Percentiles rank a stretch among this genome's conserved stretches.
These are phyloP conservation scores for Yamadazyma atlantica DNA, from an alignment of 1,139 yeast genomes.

Conservation along the genomic window DNA sequence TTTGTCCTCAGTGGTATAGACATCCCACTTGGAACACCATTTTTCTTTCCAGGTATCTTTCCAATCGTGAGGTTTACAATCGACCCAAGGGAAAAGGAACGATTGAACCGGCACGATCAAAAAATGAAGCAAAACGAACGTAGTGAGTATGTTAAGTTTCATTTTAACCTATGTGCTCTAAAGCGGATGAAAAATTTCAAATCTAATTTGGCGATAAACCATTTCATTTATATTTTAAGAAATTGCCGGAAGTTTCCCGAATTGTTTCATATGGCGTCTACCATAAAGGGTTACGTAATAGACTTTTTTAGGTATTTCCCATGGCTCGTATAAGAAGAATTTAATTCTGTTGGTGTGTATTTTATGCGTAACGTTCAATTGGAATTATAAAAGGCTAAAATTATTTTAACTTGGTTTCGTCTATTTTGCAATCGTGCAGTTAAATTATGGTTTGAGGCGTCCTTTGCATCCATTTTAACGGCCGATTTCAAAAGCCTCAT, in stretches of 20 bases:
- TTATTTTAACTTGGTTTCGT: background rate
- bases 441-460: background rate
- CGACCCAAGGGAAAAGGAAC: constrained; percentile 6
- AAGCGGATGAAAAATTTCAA: too few species aligned
- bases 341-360: background rate
- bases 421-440: background rate
- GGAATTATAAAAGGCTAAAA: background rate
- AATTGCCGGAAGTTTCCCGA: too few species aligned
- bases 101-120: constrained; percentile 6
- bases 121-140: constrained; percentile 6
- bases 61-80: constrained; percentile 1
- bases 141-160: constrained; percentile 2
- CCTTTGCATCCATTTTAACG: background rate
- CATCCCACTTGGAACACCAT: constrained; percentile 8
- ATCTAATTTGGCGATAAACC: background rate
- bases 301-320: background rate
- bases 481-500: background rate
- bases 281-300: too few species aligned
- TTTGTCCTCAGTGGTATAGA: constrained; percentile 5
- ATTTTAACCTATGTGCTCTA: constrained; percentile 1
- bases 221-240: too few species aligned
- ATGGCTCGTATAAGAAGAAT: too few species aligned
- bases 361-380: constrained; percentile 1
- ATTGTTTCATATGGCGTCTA: too few species aligned
- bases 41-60: constrained; percentile 3